phyloP scores from a whole-genome alignment of 306 rosid genomes.

The Pueraria montana region DNA sequence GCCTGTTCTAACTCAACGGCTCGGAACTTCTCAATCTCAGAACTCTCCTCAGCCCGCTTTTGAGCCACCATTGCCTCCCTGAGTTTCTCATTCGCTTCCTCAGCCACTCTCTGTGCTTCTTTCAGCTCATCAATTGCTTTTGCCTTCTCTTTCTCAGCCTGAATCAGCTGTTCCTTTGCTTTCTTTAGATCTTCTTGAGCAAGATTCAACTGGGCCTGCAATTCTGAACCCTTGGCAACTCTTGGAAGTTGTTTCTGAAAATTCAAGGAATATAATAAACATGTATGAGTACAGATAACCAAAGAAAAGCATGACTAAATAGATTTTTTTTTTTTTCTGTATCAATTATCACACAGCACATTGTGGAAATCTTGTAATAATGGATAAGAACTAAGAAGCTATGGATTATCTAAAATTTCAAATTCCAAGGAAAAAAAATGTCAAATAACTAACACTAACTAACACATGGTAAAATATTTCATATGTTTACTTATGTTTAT shows the following conservation, averaged over 20 bases:
- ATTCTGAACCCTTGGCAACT: conserved; percentile 72
- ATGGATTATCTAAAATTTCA: conserved; percentile 17
- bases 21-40: conserved; percentile 96
- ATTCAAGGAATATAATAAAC: conserved; percentile 40
- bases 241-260: conserved; percentile 77
- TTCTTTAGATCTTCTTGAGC: conserved; percentile 92
- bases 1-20: conserved; percentile 96
- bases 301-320: background rate
- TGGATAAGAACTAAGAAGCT: conserved; percentile 19
- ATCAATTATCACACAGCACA: conserved; percentile 28
- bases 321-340: background rate
- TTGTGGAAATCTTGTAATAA: conserved; percentile 4
- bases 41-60: conserved; percentile 85
- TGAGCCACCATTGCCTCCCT: conserved; percentile 88
- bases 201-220: conserved; percentile 71
- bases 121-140: conserved; percentile 77
- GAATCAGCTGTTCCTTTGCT: conserved; percentile 79
- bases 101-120: conserved; percentile 80
- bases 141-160: conserved; percentile 80
- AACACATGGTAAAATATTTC: conserved; percentile 6
- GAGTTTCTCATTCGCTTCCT: conserved; percentile 88
- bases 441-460: conserved; percentile 1
- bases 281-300: conserved; percentile 36
- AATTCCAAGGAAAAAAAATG: background rate
- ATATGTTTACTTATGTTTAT: background rate